These are phyloP conservation scores for Epichloe typhina DNA, from an alignment of 2,329 filamentous ascomycete species.

Conservation along the genomic window DNA sequence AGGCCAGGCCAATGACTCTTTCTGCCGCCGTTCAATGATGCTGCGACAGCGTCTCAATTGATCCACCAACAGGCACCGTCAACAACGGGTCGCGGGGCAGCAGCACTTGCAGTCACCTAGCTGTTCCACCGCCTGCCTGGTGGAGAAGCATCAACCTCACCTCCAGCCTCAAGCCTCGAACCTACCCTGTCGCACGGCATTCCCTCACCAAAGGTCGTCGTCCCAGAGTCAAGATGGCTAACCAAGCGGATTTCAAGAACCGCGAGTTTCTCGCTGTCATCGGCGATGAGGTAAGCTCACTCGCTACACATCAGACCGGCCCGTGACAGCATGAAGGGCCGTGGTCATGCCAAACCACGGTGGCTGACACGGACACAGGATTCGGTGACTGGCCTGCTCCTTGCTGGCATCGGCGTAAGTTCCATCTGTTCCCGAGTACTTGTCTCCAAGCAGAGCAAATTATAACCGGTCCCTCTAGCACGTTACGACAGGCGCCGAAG, in stretches of 20 bases:
- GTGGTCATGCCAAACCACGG: background rate
- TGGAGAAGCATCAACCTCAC: conserved; percentile 1
- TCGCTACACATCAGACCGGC: background rate
- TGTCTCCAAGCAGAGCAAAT: background rate
- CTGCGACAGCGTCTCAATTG: background rate
- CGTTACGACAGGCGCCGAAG: conserved; percentile 75
- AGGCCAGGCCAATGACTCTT: background rate
- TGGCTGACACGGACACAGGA: conserved; percentile 45
- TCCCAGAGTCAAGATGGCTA: conserved; percentile 27
- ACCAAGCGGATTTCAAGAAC: conserved; percentile 57
- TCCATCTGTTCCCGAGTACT: background rate
- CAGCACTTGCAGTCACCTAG: background rate
- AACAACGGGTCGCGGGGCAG: background rate
- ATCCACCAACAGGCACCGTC: background rate
- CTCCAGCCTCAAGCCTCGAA: background rate
- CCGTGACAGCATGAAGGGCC: background rate
- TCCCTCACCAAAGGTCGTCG: background rate
- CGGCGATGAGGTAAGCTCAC: conserved; percentile 66
- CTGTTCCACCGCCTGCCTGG: conserved; percentile 3
- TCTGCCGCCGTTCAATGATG: background rate
- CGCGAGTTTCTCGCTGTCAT: conserved; percentile 95
- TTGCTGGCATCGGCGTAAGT: conserved; percentile 84
- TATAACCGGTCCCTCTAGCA: conserved; percentile 42
- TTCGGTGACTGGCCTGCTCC: conserved; percentile 87
- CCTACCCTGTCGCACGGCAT: background rate